phyloP scores from a whole-genome alignment of 1,284 basidiomycete species.

The Tilletia indica region DNA sequence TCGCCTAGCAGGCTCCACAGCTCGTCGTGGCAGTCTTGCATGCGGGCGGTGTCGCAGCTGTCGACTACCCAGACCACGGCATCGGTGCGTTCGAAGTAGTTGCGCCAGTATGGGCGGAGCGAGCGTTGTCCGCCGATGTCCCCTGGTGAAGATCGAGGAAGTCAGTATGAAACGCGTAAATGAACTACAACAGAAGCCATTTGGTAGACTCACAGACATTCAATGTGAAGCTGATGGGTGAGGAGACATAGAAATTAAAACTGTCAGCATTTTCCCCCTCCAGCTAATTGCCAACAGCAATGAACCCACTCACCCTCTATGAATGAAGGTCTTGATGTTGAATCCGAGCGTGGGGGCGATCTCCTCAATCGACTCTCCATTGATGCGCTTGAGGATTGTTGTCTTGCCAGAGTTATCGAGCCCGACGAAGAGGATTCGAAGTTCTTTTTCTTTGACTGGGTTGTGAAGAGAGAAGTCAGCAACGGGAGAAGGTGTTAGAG shows the following conservation, averaged over 20 bases:
- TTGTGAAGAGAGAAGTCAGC: not conserved
- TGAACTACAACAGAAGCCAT: not conserved
- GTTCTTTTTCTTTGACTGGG: conserved; percentile 70
- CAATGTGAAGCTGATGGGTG: conserved; percentile 71
- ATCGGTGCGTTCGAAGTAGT: conserved; percentile 99
- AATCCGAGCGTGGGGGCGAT: conserved; percentile 95
- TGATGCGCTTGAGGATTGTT: conserved; percentile 91
- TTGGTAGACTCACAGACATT: conserved; percentile 74
- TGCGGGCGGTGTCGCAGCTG: conserved; percentile 82
- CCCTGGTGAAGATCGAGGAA: conserved; percentile 63
- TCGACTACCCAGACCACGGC: conserved; percentile 99
- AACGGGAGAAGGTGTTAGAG: not conserved
- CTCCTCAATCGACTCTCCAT: conserved; percentile 73
- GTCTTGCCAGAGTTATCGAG: conserved; percentile 99
- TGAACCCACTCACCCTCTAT: conserved; percentile 69
- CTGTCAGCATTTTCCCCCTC: not conserved
- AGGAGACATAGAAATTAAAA: not conserved
- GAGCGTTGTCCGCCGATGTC: conserved; percentile 96
- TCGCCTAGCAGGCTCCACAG: conserved; percentile 80
- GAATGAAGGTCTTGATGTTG: conserved; percentile 93
- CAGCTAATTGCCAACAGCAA: not conserved
- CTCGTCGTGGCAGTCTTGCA: conserved; percentile 84
- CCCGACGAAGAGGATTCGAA: conserved; percentile 97
- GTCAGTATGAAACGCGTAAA: not conserved
- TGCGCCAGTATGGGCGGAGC: conserved; percentile 94